Evolutionary conservation across 768 basidiomycete genomes (phyloP), one percentile per base, ranked within the genome.

Genomic region (Leccinum truebloodii): DNA sequence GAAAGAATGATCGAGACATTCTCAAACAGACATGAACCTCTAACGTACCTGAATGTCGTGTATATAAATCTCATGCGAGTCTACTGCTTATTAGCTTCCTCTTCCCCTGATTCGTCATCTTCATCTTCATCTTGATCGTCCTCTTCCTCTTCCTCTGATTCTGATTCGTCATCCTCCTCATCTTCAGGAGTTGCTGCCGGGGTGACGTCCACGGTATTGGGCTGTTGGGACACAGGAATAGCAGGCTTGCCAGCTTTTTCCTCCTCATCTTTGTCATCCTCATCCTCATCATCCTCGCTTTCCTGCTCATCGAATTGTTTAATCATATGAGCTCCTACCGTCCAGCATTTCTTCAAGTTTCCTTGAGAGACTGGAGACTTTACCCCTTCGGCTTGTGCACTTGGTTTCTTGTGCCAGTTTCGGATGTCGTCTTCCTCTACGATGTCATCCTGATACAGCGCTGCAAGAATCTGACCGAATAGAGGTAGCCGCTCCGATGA

Each of bases 381-480:
- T 24, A 78, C 64, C 8, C 78, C 83, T 55, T 78, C 78, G 34
- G 82, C 90, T 69, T 79, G 81, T 30, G 86, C 84, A 52, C 69
- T 76, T 24, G 83, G 81, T 54, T 76, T 79, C 56, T 72, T 77
- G 73, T 95, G 88, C 96, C 96, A 99, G 53, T 77, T 80, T n/a
- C 92, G 85, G 64, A 98, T 89, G 64, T 94, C 89, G 54, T 93
- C 90, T 68, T 95, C 94, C 53, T 92, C 91, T 3, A 97, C 87
- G 50, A 97, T 83, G 71, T 99, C 96, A n/a, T 83, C 81, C 69
- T 96, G 91, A 73, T 98, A 99, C 14, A 95, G 78, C 3, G 88
- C 88, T 32, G 89, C 89, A 24, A 98, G 83, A 58, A 96, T 84
- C 67, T 91, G 86, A 4, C 90, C 91, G 73, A 97, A 98, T 59